Evolutionary conservation across 257 asterid species (phyloP), one percentile per base, ranked within the genome.

Genomic region (Ilex asprella): DNA sequence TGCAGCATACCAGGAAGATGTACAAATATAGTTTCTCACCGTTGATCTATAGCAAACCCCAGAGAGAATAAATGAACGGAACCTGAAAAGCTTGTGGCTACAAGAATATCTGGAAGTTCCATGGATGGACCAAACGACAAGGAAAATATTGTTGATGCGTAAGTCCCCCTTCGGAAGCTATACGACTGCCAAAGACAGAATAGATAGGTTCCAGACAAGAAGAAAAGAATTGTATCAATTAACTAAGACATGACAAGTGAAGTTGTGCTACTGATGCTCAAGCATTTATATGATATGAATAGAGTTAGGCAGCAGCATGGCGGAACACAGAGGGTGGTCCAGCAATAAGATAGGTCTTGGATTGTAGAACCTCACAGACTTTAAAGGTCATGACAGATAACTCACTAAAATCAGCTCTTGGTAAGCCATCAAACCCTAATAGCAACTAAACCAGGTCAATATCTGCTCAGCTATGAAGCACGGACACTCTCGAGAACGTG

Each of bases 131-230:
- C 83, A 78, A 91, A 88, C 41, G 98, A 82, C 74, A 91, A 56
- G 67, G 98, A 91, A 81, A 74, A 91, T 56, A 91, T 88, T 52
- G 77, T 80, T 39, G 98, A 91, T 66, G 94, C 67, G 78, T 80
- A 88, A 59, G 94, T 71, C 51, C 96, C 98, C 79, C 98, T 86
- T 73, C 98, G 89, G 80, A 91, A 91, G 80, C 98, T 91, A 89
- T 86, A 91, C 30, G 95, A 86, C 98, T 91, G 90, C 60, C 31
- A 79, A 76, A 69, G 56, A 72, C 32, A 67, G 60, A 63, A 74
- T 32, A 62, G 57, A 76, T 55, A 82, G 81, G 49, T 63, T 67
- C 39, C 51, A 46, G 27, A 60, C 32, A 62, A 72, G 71, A 31
- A 21, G 27, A 21, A 21, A 73, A 61, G 55, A 65, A 63, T 55